Conservation (phyloP, 2,329 filamentous ascomycete species). For the Didymella keratinophila region DNA sequence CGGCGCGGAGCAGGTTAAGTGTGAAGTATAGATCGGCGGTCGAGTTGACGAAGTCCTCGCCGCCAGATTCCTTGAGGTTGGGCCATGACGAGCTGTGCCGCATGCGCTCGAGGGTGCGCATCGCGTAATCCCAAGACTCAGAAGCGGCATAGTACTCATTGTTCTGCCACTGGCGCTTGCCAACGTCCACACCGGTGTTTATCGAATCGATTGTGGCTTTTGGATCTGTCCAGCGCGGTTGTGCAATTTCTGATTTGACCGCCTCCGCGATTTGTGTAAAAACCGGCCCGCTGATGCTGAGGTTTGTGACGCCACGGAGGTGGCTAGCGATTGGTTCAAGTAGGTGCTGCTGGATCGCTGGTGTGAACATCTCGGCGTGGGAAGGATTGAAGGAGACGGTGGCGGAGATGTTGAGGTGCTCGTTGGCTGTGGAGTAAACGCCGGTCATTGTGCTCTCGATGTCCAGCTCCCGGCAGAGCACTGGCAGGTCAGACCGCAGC, state of each 20-base stretch:
- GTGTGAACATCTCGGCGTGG: conserved; percentile 27
- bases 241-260: conserved; percentile 27
- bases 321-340: conserved; percentile 30
- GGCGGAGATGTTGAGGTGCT: conserved; percentile 32
- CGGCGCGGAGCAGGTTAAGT: conserved; percentile 34
- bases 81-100: conserved; percentile 38
- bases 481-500: conserved; percentile 35
- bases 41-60: conserved; percentile 36
- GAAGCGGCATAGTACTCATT: conserved; percentile 30
- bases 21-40: conserved; percentile 37
- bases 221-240: conserved; percentile 38
- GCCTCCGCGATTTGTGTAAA: conserved; percentile 21
- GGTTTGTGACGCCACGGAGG: conserved; percentile 31
- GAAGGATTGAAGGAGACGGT: conserved; percentile 27
- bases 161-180: conserved; percentile 41
- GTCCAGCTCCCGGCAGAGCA: conserved; percentile 32
- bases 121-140: conserved; percentile 34
- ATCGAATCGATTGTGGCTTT: conserved; percentile 35
- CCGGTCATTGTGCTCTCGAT: conserved; percentile 38
- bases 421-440: conserved; percentile 30
- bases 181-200: conserved; percentile 36
- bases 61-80: conserved; percentile 28
- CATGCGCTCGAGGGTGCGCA: conserved; percentile 41
- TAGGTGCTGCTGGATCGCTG: conserved; percentile 31
- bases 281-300: conserved; percentile 31